Evolutionary conservation across 1,139 yeast genomes (phyloP).

Genomic region (Candida sanyaensis): DNA sequence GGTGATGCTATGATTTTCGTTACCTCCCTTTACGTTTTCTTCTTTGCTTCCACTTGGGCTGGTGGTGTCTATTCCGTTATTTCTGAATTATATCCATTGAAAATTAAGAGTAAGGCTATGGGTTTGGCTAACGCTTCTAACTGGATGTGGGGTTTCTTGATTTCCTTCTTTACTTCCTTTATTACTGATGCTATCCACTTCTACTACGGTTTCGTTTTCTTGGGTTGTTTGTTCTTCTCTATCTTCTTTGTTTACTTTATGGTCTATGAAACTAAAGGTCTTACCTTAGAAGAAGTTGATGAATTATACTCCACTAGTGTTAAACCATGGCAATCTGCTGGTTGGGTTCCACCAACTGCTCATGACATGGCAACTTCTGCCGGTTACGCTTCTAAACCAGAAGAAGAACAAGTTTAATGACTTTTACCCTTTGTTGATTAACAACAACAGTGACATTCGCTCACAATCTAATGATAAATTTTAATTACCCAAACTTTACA

Average conservation of each 20-base stretch:
- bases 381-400: constrained; percentile 25
- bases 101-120: constrained; percentile 80
- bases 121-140: constrained; percentile 74
- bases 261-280: constrained; percentile 64
- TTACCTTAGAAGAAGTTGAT: constrained; percentile 64
- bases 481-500: not conserved
- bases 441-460: not conserved
- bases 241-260: constrained; percentile 53
- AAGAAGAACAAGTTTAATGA: constrained; percentile 23
- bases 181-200: constrained; percentile 46
- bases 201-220: constrained; percentile 74
- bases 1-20: constrained; percentile 79
- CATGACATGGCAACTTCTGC: constrained; percentile 33
- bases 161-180: constrained; percentile 76
- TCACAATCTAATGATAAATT: not conserved
- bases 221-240: constrained; percentile 65
- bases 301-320: constrained; percentile 51
- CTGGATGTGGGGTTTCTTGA: constrained; percentile 79
- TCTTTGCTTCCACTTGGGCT: constrained; percentile 87
- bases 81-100: constrained; percentile 77
- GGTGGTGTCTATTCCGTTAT: constrained; percentile 79
- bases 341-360: constrained; percentile 45
- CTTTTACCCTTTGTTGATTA: not conserved
- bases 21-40: constrained; percentile 77
- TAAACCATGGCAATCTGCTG: constrained; percentile 48